Conservation (phyloP, 768 basidiomycete genomes). For the Butyriboletus loyo region DNA sequence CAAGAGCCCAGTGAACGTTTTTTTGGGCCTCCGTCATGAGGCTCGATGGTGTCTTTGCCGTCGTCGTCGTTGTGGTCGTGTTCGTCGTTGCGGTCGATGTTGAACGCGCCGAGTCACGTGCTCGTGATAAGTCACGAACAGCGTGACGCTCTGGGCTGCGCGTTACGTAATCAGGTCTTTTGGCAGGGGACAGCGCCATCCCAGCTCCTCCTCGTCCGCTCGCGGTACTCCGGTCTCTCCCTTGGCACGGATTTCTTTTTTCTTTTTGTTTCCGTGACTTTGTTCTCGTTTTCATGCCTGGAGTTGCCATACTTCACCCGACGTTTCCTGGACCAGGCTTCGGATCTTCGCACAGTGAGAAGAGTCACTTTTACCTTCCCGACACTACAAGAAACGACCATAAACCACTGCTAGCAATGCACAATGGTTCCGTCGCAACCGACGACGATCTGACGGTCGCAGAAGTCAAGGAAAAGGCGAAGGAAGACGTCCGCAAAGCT, state of each 20-base stretch:
- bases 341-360: slow-evolving; percentile 30
- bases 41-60: slow-evolving; percentile 3
- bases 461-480: slow-evolving; percentile 49
- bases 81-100: slow-evolving; percentile 13
- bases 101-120: slow-evolving; percentile 33
- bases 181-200: background rate
- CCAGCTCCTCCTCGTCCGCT: slow-evolving; percentile 7
- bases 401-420: slow-evolving; percentile 32
- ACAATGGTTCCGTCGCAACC: slow-evolving; percentile 33
- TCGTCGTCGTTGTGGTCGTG: slow-evolving; percentile 10
- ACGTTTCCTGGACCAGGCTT: slow-evolving; percentile 30
- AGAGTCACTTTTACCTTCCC: slow-evolving; percentile 9
- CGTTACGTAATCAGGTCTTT: slow-evolving; percentile 25
- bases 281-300: slow-evolving; percentile 38
- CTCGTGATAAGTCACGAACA: slow-evolving; percentile 5
- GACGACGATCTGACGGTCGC: slow-evolving; percentile 36
- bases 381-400: slow-evolving; percentile 17
- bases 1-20: slow-evolving; percentile 51
- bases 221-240: slow-evolving; percentile 13
- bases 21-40: background rate
- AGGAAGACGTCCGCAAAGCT: slow-evolving; percentile 45
- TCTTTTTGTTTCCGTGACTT: background rate
- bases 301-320: slow-evolving; percentile 40
- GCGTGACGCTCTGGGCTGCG: slow-evolving; percentile 18
- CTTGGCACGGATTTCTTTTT: background rate